Base-by-base conservation (phyloP, 176 grass and related monocot genomes). In the Phoenix dactylifera region DNA sequence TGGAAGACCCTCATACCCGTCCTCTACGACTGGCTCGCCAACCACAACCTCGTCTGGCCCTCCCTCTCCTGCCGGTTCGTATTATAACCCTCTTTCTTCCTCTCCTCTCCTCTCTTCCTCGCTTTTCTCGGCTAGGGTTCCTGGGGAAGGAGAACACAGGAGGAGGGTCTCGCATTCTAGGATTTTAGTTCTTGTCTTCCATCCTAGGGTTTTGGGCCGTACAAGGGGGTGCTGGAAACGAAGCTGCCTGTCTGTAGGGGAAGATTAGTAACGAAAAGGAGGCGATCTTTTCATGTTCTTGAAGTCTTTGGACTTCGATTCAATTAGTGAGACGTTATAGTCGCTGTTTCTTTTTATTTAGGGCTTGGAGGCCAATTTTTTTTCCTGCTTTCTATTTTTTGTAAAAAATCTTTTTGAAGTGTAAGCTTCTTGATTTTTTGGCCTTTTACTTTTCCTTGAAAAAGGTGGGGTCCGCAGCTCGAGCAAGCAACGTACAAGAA, bases 1-100 rank as follows among this genome's bases (percentile, higher is more conserved):
- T 96, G 92, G 86, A 96, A 96, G 51, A 90, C 86, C 54, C 83
- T 85, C 26, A 74, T 96, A 61, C 91, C 92, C 2, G 83, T 88
- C 50, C 80, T 96, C 75, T 90, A 96, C 72, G 92, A 96, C 72
- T 96, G 87, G 92, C 83, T 96, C 69, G 73, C 83, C 25, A 87
- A 90, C 83, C 86, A 96, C 83, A 90, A 96, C 68, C 83, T 96
- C 62, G 80, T 87, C 49, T 96, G 91, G 86, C 86, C 86, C 23
- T 96, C 91, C 24, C 86, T 96, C 68, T 87, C 86, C 23, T 96
- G 92, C 78, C 65, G 92, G 92, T 96, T 69, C 62, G 14, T 44
- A 17, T 44, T 44, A 44, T 14, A 0, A 0, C 4, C 54, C 6
- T 49, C 26, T 12, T 19, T 26, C 35, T 18, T 12, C 3, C 57